Conservation (phyloP, 495 filamentous ascomycete genomes). For the Achaetomiella virescens region DNA sequence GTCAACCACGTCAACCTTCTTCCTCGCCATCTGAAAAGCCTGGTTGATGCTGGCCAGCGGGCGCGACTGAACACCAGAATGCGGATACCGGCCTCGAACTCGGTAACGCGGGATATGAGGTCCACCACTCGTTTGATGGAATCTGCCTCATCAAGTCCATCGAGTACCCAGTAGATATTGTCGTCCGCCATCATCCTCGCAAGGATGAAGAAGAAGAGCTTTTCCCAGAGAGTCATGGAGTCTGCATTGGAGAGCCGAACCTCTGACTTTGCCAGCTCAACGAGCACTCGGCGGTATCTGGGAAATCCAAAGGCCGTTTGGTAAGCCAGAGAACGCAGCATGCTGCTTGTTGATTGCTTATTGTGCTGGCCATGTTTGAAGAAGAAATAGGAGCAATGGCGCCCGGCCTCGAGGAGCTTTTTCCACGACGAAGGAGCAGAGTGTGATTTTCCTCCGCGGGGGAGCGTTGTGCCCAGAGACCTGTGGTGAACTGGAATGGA, state of each 20-base stretch:
- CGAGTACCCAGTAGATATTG: conserved; percentile 25
- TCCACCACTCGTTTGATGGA: conserved; percentile 16
- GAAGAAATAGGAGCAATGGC: conserved; percentile 24
- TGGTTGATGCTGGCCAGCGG: neutral
- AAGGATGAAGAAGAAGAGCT: neutral
- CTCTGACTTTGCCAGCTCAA: neutral
- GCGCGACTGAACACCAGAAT: conserved; percentile 12
- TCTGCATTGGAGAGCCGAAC: neutral
- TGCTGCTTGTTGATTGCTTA: conserved; percentile 8
- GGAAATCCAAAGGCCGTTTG: conserved; percentile 16
- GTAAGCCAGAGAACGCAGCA: conserved; percentile 21
- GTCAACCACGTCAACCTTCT: neutral
- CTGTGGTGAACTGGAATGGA: neutral
- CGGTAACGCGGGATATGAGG: conserved; percentile 10
- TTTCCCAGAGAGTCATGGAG: neutral
- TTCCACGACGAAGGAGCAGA: conserved; percentile 24
- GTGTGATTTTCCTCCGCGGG: conserved; percentile 24
- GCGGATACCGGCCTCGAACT: neutral
- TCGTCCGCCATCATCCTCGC: neutral
- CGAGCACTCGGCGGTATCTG: conserved; percentile 7
- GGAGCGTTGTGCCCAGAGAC: conserved; percentile 25
- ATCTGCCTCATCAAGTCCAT: conserved; percentile 27
- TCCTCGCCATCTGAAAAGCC: conserved; percentile 1
- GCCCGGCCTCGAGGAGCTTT: conserved; percentile 7
- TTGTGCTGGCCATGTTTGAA: conserved; percentile 15